A percentile compares a stretch with the other conserved stretches of the same genome.
phyloP scores from a whole-genome alignment of 1,139 yeast genomes.

The Scheffersomyces quercinus region DNA sequence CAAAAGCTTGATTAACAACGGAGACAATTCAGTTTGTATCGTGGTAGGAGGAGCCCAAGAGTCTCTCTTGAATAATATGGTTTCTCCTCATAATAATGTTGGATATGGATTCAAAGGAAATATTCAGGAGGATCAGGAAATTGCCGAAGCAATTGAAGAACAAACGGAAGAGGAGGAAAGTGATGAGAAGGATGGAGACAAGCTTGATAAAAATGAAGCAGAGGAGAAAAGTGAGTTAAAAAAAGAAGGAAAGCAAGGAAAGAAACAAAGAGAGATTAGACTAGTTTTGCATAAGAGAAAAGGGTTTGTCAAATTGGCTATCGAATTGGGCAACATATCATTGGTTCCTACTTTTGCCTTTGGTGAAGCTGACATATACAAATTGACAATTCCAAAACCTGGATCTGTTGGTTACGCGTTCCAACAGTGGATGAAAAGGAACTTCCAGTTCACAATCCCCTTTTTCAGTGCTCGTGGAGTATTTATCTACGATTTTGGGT shows the following conservation, averaged over 20 bases:
- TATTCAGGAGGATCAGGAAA: constrained; percentile 8
- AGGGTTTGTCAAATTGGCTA: constrained; percentile 87
- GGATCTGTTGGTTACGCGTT: constrained; percentile 53
- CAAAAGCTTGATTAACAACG: constrained; percentile 57
- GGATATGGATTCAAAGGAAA: constrained; percentile 60
- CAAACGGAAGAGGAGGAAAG: constrained; percentile 10
- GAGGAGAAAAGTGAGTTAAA: not conserved
- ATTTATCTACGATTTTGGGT: constrained; percentile 89
- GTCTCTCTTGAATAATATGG: constrained; percentile 57
- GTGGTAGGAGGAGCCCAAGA: constrained; percentile 98
- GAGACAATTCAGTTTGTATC: constrained; percentile 76
- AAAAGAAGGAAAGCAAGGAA: not conserved
- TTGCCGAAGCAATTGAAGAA: constrained; percentile 1
- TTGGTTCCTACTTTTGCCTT: constrained; percentile 89
- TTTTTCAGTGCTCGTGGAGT: constrained; percentile 91
- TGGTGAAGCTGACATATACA: constrained; percentile 86
- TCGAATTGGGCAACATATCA: constrained; percentile 73
- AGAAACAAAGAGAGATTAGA: constrained; percentile 24
- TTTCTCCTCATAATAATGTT: constrained; percentile 32
- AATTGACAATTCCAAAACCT: constrained; percentile 56
- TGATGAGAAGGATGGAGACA: constrained; percentile 30
- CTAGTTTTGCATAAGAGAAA: constrained; percentile 76
- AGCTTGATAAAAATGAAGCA: not conserved
- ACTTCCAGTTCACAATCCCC: constrained; percentile 83
- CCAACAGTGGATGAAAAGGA: constrained; percentile 71